Conservation (phyloP, 2,329 filamentous ascomycete genomes). For the Verticillium alfalfae region DNA sequence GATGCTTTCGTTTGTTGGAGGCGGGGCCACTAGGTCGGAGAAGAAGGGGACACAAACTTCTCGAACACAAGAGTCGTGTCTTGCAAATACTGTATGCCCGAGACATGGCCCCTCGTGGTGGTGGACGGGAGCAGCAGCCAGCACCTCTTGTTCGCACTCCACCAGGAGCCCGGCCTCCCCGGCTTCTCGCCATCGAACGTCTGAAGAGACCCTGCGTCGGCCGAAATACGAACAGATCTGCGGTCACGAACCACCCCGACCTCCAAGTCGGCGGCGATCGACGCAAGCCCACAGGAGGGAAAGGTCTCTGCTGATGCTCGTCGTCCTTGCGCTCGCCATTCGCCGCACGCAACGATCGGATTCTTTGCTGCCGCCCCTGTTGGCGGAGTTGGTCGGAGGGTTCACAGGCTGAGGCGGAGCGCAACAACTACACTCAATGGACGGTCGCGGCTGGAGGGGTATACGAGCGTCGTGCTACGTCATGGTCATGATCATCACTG, state of each 20-base stretch:
- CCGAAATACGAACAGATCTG: background rate
- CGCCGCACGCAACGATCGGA: constrained; percentile 4
- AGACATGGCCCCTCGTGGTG: background rate
- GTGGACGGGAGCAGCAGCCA: background rate
- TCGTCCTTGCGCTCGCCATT: constrained; percentile 5
- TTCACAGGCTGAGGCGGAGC: background rate
- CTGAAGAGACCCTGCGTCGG: background rate
- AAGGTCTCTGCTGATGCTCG: background rate
- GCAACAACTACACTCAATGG: background rate
- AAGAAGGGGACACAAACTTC: background rate
- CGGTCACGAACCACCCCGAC: background rate
- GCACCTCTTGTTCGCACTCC: background rate
- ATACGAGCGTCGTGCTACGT: constrained; percentile 12
- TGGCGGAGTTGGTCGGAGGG: background rate
- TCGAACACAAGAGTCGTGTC: background rate
- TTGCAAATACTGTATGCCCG: background rate
- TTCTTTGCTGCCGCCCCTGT: constrained; percentile 3
- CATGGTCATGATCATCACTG: background rate
- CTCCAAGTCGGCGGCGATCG: background rate
- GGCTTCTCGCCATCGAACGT: background rate
- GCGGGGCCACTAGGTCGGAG: background rate
- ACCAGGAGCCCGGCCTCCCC: background rate
- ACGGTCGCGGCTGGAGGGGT: background rate
- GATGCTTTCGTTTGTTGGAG: background rate
- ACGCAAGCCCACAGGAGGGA: background rate